Conservation (phyloP, 768 basidiomycete genomes). For the Amanita pallidorosea region DNA sequence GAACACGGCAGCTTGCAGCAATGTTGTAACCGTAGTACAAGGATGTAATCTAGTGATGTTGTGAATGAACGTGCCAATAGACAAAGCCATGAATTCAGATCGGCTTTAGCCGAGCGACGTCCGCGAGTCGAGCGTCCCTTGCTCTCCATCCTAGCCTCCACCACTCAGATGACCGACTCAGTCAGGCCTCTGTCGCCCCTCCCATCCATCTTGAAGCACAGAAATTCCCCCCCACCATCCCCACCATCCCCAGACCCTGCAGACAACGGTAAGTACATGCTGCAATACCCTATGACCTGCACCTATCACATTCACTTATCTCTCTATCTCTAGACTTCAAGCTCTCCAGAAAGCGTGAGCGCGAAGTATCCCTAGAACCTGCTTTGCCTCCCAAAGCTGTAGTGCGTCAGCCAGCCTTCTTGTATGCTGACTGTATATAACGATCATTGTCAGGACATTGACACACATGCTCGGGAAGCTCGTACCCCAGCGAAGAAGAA, state of each 20-base stretch:
- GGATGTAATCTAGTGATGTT: not conserved
- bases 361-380: constrained; percentile 72
- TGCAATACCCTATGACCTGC: constrained; percentile 4
- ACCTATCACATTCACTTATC: constrained; percentile 10
- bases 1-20: constrained; percentile 17
- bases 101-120: constrained; percentile 13
- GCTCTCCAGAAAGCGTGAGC: constrained; percentile 60
- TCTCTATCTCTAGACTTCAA: constrained; percentile 27
- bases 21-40: not conserved
- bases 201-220: not conserved
- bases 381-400: constrained; percentile 37
- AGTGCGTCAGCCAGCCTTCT: constrained; percentile 14
- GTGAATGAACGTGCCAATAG: not conserved
- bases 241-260: constrained; percentile 37
- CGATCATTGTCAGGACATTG: constrained; percentile 25
- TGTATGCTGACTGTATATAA: constrained; percentile 4
- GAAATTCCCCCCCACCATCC: constrained; percentile 21
- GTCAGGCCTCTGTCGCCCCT: constrained; percentile 4
- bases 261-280: constrained; percentile 27
- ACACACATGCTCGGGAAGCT: constrained; percentile 28
- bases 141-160: constrained; percentile 10
- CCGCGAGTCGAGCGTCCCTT: constrained; percentile 13
- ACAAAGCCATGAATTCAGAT: not conserved
- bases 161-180: constrained; percentile 17
- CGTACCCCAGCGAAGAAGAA: constrained; percentile 73